These are phyloP conservation scores for Protomyces gravidus DNA, from an alignment of 1,139 yeast species.

Conservation along the genomic window DNA sequence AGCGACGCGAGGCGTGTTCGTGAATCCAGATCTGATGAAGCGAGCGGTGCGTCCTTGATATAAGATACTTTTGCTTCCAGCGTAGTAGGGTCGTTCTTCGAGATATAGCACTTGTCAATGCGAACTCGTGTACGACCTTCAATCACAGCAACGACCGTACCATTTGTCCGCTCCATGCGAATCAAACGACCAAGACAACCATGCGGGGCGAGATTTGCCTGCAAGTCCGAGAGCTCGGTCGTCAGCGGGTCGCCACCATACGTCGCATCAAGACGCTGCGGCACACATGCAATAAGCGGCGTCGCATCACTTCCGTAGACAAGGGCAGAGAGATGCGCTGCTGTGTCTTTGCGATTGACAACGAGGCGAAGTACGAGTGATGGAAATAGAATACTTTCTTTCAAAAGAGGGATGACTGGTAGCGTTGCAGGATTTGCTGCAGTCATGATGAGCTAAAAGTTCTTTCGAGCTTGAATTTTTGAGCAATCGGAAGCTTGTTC, in stretches of 20 bases:
- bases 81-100: constrained; percentile 26
- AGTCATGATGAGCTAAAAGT: no score
- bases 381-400: constrained; percentile 16
- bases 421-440: not conserved
- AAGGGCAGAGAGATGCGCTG: constrained; percentile 1
- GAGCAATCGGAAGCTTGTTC: no score
- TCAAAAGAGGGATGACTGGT: constrained; percentile 18
- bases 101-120: constrained; percentile 17
- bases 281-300: constrained; percentile 8
- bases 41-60: constrained; percentile 28
- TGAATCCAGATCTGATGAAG: constrained; percentile 31
- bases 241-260: not conserved
- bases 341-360: constrained; percentile 10
- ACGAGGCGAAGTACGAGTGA: constrained; percentile 18
- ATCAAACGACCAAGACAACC: constrained; percentile 38
- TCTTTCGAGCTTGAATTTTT: no score
- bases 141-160: constrained; percentile 33
- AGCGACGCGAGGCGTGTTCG: constrained; percentile 35
- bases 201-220: constrained; percentile 21
- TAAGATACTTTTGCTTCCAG: constrained; percentile 30
- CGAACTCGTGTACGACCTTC: constrained; percentile 38
- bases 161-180: constrained; percentile 33
- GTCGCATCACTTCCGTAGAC: not conserved
- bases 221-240: not conserved
- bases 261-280: constrained; percentile 5